These are phyloP conservation scores for Teratosphaeria zuluensis DNA, from an alignment of 2,329 filamentous ascomycete species.

Conservation along the genomic window DNA sequence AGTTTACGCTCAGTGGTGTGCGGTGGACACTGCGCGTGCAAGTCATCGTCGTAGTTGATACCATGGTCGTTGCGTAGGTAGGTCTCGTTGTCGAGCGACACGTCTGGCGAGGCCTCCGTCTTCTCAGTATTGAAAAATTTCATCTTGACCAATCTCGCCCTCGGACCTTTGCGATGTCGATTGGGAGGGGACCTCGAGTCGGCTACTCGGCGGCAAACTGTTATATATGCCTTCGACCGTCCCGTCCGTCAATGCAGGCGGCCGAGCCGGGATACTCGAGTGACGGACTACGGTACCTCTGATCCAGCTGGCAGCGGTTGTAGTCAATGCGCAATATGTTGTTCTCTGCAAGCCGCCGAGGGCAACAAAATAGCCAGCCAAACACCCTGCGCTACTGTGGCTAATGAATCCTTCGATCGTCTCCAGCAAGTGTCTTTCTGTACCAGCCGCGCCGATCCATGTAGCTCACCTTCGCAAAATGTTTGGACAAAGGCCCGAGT, in stretches of 20 bases:
- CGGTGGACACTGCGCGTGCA: conserved; percentile 34
- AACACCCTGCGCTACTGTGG: not conserved
- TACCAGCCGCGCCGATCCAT: not conserved
- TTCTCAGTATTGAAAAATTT: conserved; percentile 6
- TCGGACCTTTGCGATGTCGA: not conserved
- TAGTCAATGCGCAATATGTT: not conserved
- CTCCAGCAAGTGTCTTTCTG: not conserved
- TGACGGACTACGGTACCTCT: not conserved
- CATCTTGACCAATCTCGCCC: conserved; percentile 2
- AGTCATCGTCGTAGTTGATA: conserved; percentile 28
- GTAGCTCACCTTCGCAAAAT: not conserved
- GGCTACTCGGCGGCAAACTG: not conserved
- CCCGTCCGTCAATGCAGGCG: not conserved
- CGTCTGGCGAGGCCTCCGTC: conserved; percentile 2
- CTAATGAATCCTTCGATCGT: not conserved
- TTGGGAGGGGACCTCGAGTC: not conserved
- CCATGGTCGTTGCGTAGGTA: conserved; percentile 11
- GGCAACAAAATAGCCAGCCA: not conserved
- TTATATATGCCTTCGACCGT: not conserved
- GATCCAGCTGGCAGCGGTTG: not conserved
- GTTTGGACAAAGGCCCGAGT: not conserved
- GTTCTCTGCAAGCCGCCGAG: not conserved
- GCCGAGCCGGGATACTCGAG: not conserved
- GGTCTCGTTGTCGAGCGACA: conserved; percentile 1
- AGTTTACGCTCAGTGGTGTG: conserved; percentile 41